Percentiles rank a stretch among this genome's conserved stretches.
Evolutionary conservation across 2,329 filamentous ascomycete species (phyloP).

Genomic region (Arthroderma uncinatum): DNA sequence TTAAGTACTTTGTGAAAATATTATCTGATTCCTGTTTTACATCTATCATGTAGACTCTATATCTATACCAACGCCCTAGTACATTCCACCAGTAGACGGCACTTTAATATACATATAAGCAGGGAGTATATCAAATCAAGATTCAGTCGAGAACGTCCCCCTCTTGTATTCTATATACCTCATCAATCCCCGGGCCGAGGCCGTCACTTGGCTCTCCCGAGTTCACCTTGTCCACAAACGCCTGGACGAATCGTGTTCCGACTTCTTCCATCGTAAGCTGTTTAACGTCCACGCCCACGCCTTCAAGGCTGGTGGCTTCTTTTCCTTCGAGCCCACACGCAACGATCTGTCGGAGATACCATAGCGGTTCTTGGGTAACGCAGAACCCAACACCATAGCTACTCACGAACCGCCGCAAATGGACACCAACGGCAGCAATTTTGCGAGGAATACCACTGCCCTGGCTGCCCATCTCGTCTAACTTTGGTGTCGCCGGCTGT

Average conservation of each 20-base stretch:
- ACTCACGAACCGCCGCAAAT: slow-evolving; percentile 71
- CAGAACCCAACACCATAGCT: slow-evolving; percentile 70
- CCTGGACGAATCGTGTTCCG: slow-evolving; percentile 27
- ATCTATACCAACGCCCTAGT: background rate
- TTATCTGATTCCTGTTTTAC: background rate
- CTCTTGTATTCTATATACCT: slow-evolving; percentile 29
- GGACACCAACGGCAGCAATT: slow-evolving; percentile 86
- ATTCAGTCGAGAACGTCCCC: slow-evolving; percentile 21
- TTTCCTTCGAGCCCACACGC: slow-evolving; percentile 78
- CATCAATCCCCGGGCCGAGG: slow-evolving; percentile 29
- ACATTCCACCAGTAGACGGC: background rate
- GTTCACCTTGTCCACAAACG: slow-evolving; percentile 31
- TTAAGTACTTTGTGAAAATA: background rate
- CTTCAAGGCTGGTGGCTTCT: slow-evolving; percentile 61
- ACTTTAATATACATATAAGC: background rate
- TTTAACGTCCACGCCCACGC: slow-evolving; percentile 33
- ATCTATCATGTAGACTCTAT: background rate
- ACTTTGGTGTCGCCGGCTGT: slow-evolving; percentile 8
- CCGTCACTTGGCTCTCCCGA: slow-evolving; percentile 22
- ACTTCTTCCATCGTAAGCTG: slow-evolving; percentile 30
- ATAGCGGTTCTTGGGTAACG: slow-evolving; percentile 47
- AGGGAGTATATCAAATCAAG: background rate
- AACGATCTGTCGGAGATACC: slow-evolving; percentile 63
- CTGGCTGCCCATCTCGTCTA: slow-evolving; percentile 18
- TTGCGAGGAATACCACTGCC: slow-evolving; percentile 43